These are phyloP conservation scores for Apophysomyces variabilis DNA, from an alignment of 371 early-diverging fungal species.

Conservation along the genomic window DNA sequence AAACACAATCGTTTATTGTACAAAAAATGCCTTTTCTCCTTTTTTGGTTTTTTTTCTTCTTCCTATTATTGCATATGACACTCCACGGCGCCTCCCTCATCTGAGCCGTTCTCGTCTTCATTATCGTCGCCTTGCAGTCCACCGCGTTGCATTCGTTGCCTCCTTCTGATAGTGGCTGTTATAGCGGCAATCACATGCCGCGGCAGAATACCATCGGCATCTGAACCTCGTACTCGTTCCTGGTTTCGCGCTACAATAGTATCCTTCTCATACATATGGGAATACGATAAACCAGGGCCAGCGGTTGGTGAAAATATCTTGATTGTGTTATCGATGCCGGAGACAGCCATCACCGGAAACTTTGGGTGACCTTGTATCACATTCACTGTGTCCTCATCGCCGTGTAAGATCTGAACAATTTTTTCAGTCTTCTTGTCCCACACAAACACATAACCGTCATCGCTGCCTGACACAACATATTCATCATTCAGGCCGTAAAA, in stretches of 20 bases:
- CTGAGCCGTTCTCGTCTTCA: conserved; percentile 8
- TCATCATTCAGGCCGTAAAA: conserved; percentile 72
- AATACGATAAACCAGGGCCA: conserved; percentile 26
- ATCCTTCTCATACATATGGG: conserved; percentile 39
- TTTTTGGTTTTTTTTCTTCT: conserved; percentile 1
- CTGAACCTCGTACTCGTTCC: conserved; percentile 22
- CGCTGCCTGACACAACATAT: conserved; percentile 80
- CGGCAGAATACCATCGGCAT: conserved; percentile 24
- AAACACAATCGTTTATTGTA: no score
- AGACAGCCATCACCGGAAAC: conserved; percentile 53
- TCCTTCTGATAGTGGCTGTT: conserved; percentile 13
- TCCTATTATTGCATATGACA: conserved; percentile 13
- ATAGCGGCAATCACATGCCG: conserved; percentile 33
- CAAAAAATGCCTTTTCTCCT: background rate
- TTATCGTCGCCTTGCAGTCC: conserved; percentile 18
- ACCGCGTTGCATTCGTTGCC: conserved; percentile 3
- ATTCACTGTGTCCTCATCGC: conserved; percentile 70
- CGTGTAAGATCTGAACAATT: conserved; percentile 68
- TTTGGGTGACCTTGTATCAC: conserved; percentile 59
- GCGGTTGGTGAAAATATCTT: conserved; percentile 72
- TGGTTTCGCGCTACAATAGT: conserved; percentile 31
- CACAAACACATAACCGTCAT: conserved; percentile 76
- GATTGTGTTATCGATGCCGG: conserved; percentile 78
- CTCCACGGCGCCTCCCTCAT: conserved; percentile 9
- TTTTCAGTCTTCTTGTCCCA: conserved; percentile 73